Evolutionary conservation across 768 basidiomycete genomes (phyloP).

Genomic region (Agrocybe praecox): DNA sequence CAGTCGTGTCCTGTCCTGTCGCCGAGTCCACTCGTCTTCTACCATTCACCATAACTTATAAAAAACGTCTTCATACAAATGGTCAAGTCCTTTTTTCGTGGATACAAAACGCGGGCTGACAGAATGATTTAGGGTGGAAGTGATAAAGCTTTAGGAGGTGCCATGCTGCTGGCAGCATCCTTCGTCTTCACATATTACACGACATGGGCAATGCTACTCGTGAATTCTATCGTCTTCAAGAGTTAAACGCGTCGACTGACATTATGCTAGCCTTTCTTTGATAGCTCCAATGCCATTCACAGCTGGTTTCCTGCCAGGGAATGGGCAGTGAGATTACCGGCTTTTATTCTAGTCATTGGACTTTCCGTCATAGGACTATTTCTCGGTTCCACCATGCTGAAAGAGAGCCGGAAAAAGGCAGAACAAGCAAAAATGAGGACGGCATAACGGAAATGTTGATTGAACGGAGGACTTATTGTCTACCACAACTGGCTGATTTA

Average conservation of each 20-base stretch:
- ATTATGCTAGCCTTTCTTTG: conserved; percentile 74
- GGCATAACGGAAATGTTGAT: conserved; percentile 41
- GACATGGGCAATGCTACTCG: conserved; percentile 86
- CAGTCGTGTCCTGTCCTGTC: background rate
- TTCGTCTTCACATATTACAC: conserved; percentile 90
- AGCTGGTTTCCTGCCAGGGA: conserved; percentile 83
- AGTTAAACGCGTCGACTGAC: background rate
- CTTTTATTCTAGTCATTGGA: conserved; percentile 79
- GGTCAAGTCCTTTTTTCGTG: background rate
- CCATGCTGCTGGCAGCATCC: conserved; percentile 79
- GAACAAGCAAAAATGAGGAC: conserved; percentile 62
- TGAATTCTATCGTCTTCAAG: conserved; percentile 35
- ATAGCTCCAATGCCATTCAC: conserved; percentile 72
- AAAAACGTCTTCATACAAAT: background rate
- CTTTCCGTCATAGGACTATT: conserved; percentile 81
- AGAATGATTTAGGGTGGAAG: conserved; percentile 57
- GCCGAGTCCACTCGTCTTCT: background rate
- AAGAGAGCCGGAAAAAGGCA: conserved; percentile 72
- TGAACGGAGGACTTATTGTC: background rate
- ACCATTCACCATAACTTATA: background rate
- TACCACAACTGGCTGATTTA: background rate
- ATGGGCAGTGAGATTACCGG: conserved; percentile 90
- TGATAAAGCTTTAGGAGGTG: conserved; percentile 79
- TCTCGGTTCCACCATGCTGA: conserved; percentile 73
- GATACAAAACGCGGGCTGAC: background rate